Base-by-base conservation (phyloP, 2,329 filamentous ascomycete genomes). In the Monilinia polystroma region DNA sequence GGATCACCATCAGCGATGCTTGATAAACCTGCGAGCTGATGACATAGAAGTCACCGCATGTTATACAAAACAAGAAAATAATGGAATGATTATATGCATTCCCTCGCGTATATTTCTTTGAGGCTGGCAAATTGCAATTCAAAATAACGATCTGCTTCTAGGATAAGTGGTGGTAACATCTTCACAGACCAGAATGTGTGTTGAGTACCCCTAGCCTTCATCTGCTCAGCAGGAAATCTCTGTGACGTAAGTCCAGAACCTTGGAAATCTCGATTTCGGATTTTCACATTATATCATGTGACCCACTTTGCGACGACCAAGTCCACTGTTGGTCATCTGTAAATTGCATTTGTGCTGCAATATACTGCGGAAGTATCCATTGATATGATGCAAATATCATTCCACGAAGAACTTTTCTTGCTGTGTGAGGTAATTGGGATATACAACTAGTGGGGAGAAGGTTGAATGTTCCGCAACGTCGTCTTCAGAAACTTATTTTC, bases 181-280 rank as follows among this genome's bases (percentile, higher is more conserved):
- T 47, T 58, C 56, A 58, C 57, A 47, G 57, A 59, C 26, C 26
- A 58, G 41, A 49, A 20, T 59, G 57, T 59, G 57, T 26, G 26
- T 59, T 26, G 43, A 59, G n/a, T 10, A 18, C 57, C n/a, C 47
- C 3, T 18, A n/a, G 18, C 11, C 26, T 58, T 11, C 41, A 58
- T 18, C 23, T 45, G 55, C n/a, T 23, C 23, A 58, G 18, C 41
- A 58, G 43, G 56, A 58, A 47, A 45, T 58, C 23, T 23, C 12
- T 58, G 41, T 58, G 56, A 58, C 56, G 56, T 58, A 58, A 58
- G 23, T 47, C 26, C 38, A 58, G 23, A 58, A 58, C 5, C 56
- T 58, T 58, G 56, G 56, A 58, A 47, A 47, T 53, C 14, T 53
- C n/a, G 12, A 53, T 56, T 10, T 56, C 35, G 20, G 35, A 41